A percentile compares a stretch with the other conserved stretches of the same genome.
Conservation (phyloP, 2,329 filamentous ascomycete genomes). For the Xylaria sp. region DNA sequence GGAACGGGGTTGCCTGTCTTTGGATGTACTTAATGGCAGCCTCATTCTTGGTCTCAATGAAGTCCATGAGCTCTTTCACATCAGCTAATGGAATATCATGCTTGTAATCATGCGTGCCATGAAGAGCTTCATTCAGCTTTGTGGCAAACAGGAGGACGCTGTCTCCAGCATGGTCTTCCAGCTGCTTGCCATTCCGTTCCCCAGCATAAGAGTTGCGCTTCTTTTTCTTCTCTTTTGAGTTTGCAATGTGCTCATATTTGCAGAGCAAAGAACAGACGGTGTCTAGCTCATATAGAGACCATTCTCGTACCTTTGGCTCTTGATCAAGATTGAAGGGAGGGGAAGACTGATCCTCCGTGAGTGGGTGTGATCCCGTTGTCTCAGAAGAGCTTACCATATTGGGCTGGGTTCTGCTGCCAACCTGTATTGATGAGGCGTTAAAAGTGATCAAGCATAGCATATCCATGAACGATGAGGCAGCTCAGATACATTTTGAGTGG, state of each 20-base stretch:
- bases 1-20: slow-evolving; percentile 26
- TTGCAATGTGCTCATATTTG: slow-evolving; percentile 26
- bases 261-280: slow-evolving; percentile 40
- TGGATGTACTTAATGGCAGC: slow-evolving; percentile 37
- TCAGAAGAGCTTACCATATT: slow-evolving; percentile 11
- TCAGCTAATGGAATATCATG: slow-evolving; percentile 7
- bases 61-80: slow-evolving; percentile 34
- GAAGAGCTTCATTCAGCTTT: slow-evolving; percentile 37
- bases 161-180: neutral
- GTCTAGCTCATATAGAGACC: slow-evolving; percentile 36
- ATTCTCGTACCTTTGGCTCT: slow-evolving; percentile 16
- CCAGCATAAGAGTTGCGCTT: neutral
- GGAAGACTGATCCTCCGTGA: neutral
- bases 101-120: slow-evolving; percentile 28
- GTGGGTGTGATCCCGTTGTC: neutral
- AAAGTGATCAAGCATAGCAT: neutral
- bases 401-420: neutral
- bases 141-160: slow-evolving; percentile 32
- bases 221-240: neutral
- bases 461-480: neutral
- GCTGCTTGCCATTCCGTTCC: neutral
- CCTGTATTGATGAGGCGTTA: neutral
- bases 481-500: neutral
- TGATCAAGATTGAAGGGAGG: neutral
- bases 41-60: slow-evolving; percentile 35